Evolutionary conservation across 1,284 basidiomycete genomes (phyloP).

Genomic region (Ganoderma sinense): DNA sequence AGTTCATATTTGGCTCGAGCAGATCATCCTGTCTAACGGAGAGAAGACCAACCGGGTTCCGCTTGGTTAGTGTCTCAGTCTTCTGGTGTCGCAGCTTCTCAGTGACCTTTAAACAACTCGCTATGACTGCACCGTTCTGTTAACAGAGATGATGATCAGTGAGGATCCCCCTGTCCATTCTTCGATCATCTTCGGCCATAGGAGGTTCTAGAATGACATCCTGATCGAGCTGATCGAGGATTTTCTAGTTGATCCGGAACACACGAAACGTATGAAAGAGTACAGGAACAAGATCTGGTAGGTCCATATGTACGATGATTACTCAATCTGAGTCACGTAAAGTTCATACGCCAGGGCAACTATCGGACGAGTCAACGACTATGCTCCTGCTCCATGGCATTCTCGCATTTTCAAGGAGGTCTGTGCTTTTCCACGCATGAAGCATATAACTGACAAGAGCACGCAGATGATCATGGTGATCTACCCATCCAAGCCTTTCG

Average conservation of each 20-base stretch:
- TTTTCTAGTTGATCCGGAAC: constrained; percentile 40
- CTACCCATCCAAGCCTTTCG: constrained; percentile 42
- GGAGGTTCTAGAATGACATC: constrained; percentile 51
- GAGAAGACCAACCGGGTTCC: constrained; percentile 33
- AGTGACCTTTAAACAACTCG: background rate
- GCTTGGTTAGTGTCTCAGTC: constrained; percentile 12
- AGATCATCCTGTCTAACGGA: constrained; percentile 40
- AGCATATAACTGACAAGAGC: background rate
- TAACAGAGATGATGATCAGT: constrained; percentile 47
- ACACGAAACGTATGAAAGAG: constrained; percentile 36
- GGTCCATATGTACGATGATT: background rate
- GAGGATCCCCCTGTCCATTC: constrained; percentile 43
- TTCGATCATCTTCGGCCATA: constrained; percentile 48
- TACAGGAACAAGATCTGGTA: constrained; percentile 46
- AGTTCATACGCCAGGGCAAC: constrained; percentile 40
- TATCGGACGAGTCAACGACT: constrained; percentile 47
- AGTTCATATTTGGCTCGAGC: too few relatives aligned
- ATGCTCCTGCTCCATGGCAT: constrained; percentile 46
- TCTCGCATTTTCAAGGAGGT: constrained; percentile 46
- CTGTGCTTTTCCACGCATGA: background rate
- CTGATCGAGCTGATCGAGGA: constrained; percentile 46
- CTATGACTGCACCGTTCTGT: too few relatives aligned
- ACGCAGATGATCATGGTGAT: constrained; percentile 46
- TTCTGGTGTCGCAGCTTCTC: background rate
- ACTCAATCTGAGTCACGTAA: background rate